Base-by-base conservation (phyloP, 257 asterid species). In the Echium plantagineum region DNA sequence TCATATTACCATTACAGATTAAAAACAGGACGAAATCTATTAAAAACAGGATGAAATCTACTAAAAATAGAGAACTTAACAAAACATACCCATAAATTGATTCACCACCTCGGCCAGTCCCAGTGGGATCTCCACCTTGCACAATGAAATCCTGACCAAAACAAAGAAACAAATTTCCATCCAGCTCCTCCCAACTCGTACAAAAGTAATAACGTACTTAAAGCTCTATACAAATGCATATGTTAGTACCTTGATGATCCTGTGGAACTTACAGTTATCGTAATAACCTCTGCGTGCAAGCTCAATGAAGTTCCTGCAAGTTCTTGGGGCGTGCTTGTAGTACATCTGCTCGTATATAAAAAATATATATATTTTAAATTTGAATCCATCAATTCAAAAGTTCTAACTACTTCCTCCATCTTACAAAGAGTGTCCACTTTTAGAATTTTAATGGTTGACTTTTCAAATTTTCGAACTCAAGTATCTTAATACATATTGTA, bases 51-150 rank as follows among this genome's bases (percentile, higher is more conserved):
- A 15, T 1, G 9, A 35, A 35, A 9, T 1, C 46, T 20, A 20
- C 1, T 21, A 55, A 21, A n/a, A 68, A 52, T n/a, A 7, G 35
- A 59, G 15, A 21, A 52, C 47, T 28, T 24, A 15, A 16, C 6
- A 8, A 63, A 46, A 51, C 22, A 62, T 68, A 84, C 98, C 97
- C 98, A 21, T 88, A 85, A 61, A 88, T 88, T 58, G 98, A 91
- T 75, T 88, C 97, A 61, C 98, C 98, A 0, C 97, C 98, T 52
- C 94, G 85, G 9, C 97, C 98, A 15, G 97, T 91, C 58, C 87
- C 98, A 51, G 98, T 91, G 38, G 98, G 98, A 42, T 91, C 98
- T 55, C 98, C 98, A 67, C 97, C 98, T 81, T 91, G 98, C 53
- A 88, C 94, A 35, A 88, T 71, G 57, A 91, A 91, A 70, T 89